Base-by-base conservation (phyloP, 1,284 basidiomycete genomes). In the Ustilago loliicola region DNA sequence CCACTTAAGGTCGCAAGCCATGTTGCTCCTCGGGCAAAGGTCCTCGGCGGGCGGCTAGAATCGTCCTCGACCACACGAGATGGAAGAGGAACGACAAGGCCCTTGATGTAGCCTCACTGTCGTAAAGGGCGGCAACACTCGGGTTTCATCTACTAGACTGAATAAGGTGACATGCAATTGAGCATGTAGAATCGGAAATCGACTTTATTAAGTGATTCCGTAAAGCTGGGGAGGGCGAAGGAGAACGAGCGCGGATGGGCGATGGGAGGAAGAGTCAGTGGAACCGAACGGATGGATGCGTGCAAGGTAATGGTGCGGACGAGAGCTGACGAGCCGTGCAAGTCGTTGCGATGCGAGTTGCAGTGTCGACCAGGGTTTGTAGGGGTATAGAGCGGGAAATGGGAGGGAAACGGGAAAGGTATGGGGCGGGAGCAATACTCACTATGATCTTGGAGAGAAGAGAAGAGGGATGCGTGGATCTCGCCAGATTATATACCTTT, bases 191-290 rank as follows among this genome's bases (percentile, higher is more conserved):
- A 83, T 81, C 80, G 81, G 81, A 80, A 67, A 83, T 83, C 81
- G 73, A 83, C 81, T 83, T 80, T 83, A 83, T 83, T 83, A 83
- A 83, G 81, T 83, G 81, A 83, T 83, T 83, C 81, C 80, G 81
- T 83, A 81, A 83, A 83, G 81, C 79, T 80, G 79, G 34, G 65
- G 66, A 45, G 30, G 25, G 40, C n/a, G 34, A 48, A 54, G 40
- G 3, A 40, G 38, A 53, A 32, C 42, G 21, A 45, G 42, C 21
- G n/a, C 36, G 10, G 36, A n/a, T 25, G 27, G 27, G 13, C 30
- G 30, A 30, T 23, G 34, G 53, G 36, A 36, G 17, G 2, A 52
- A 55, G n/a, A 69, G 62, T 64, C 63, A 65, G 70, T 72, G 40
- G 40, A 65, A 59, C 59, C 60, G 65, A 45, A 36, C 52, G 62